Conservation (phyloP, 169 alveolate genomes). For the Plasmodium chabaudi region DNA sequence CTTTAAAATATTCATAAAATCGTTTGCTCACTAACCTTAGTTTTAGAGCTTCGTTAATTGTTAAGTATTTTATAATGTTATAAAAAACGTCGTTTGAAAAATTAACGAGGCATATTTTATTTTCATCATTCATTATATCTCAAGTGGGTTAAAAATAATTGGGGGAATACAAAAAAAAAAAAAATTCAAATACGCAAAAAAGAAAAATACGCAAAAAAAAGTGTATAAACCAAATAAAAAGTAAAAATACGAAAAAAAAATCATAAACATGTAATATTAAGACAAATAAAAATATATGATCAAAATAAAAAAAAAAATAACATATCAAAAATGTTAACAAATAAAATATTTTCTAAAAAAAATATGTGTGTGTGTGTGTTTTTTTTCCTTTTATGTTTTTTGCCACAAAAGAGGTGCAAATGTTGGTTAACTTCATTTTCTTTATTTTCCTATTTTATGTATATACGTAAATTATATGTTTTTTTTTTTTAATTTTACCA, state of each 20-base stretch:
- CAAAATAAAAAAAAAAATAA: neutral
- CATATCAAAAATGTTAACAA: neutral
- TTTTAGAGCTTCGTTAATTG: constrained; percentile 45
- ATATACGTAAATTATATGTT: neutral
- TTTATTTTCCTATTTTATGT: neutral
- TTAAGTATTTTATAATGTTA: constrained; percentile 31
- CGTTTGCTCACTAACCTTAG: constrained; percentile 24
- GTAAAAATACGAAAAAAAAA: neutral
- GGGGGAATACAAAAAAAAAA: neutral
- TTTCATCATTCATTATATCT: constrained; percentile 32
- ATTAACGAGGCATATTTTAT: constrained; percentile 7
- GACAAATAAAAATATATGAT: neutral
- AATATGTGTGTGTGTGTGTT: neutral
- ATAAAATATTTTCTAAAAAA: neutral
- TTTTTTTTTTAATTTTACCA: no score
- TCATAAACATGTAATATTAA: no score
- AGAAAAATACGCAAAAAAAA: neutral
- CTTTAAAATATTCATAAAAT: constrained; percentile 41
- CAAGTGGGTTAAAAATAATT: neutral
- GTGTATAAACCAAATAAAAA: no score
- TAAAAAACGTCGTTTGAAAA: constrained; percentile 24
- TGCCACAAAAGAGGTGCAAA: neutral
- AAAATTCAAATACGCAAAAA: neutral
- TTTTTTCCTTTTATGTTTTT: neutral
- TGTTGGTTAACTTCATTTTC: neutral